phyloP scores from a whole-genome alignment of 768 basidiomycete species.

The Tricholoma flavovirens region DNA sequence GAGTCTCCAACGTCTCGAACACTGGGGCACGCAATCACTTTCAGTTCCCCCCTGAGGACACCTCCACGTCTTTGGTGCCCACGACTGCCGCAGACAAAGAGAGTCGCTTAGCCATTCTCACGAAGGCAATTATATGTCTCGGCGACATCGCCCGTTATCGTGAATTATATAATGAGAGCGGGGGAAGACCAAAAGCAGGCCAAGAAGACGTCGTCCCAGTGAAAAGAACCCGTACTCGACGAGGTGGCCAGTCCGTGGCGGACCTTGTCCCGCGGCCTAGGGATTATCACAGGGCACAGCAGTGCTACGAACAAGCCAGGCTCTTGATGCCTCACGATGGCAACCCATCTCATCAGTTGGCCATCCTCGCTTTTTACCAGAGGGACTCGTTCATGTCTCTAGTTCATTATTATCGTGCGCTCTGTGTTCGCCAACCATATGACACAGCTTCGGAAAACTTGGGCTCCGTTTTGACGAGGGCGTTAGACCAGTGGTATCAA shows the following conservation, averaged over 20 bases:
- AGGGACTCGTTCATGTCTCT: conserved; percentile 76
- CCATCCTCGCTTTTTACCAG: conserved; percentile 83
- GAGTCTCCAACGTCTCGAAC: conserved; percentile 21
- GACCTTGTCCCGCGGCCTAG: conserved; percentile 51
- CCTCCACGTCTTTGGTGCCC: conserved; percentile 29
- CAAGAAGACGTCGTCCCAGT: conserved; percentile 51
- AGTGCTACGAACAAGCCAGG: conserved; percentile 83
- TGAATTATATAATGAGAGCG: conserved; percentile 79
- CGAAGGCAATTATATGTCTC: conserved; percentile 85
- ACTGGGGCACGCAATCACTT: conserved; percentile 47
- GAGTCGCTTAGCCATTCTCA: conserved; percentile 66
- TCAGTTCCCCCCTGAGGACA: conserved; percentile 59
- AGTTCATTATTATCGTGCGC: conserved; percentile 85
- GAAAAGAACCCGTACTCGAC: conserved; percentile 40
- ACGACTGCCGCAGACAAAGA: conserved; percentile 49
- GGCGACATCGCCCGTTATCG: conserved; percentile 94
- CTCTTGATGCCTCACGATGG: conserved; percentile 82
- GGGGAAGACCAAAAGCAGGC: conserved; percentile 59
- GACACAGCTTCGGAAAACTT: conserved; percentile 86
- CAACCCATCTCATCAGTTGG: conserved; percentile 93
- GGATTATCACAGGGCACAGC: conserved; percentile 69
- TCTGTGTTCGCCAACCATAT: conserved; percentile 84
- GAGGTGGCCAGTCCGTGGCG: conserved; percentile 40
- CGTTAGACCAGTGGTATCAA: conserved; percentile 52
- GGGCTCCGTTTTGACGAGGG: conserved; percentile 60